These are phyloP conservation scores for Epichloe glyceriae DNA, from an alignment of 2,329 filamentous ascomycete species.

Conservation along the genomic window DNA sequence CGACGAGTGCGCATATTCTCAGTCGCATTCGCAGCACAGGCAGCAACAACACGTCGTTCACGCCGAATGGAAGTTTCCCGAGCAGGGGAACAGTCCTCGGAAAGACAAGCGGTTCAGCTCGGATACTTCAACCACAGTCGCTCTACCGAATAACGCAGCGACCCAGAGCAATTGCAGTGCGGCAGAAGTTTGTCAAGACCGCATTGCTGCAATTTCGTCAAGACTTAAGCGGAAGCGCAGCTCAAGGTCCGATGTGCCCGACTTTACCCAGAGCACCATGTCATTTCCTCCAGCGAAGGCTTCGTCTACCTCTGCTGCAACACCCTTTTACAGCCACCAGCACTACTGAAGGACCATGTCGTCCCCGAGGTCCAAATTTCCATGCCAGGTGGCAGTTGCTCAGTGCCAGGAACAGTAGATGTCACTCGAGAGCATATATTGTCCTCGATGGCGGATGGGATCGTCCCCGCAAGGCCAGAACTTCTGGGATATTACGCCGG, in stretches of 20 bases:
- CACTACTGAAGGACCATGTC: neutral
- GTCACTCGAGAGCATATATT: conserved; percentile 19
- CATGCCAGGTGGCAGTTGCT: conserved; percentile 3
- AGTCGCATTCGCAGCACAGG: conserved; percentile 1
- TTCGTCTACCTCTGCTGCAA: neutral
- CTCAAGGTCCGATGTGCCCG: conserved; percentile 8
- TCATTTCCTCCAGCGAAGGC: conserved; percentile 12
- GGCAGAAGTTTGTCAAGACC: neutral
- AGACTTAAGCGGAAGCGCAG: conserved; percentile 19
- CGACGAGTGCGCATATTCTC: conserved; percentile 2
- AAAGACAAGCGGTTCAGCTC: neutral
- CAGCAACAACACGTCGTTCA: no score
- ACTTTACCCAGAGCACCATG: conserved; percentile 22
- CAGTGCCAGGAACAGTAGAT: conserved; percentile 14
- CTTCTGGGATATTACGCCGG: conserved; percentile 26
- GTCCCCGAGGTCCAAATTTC: neutral
- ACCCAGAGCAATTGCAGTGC: neutral
- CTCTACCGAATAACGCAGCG: neutral
- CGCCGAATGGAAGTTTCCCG: neutral
- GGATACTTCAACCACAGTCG: neutral
- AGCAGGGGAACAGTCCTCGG: neutral
- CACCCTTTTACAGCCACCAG: neutral
- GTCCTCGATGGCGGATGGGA: conserved; percentile 17
- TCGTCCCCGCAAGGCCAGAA: conserved; percentile 22
- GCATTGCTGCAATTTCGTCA: neutral